Evolutionary conservation across 164 flowering plant species (phyloP).

Genomic region (Vitis rotundifolia): DNA sequence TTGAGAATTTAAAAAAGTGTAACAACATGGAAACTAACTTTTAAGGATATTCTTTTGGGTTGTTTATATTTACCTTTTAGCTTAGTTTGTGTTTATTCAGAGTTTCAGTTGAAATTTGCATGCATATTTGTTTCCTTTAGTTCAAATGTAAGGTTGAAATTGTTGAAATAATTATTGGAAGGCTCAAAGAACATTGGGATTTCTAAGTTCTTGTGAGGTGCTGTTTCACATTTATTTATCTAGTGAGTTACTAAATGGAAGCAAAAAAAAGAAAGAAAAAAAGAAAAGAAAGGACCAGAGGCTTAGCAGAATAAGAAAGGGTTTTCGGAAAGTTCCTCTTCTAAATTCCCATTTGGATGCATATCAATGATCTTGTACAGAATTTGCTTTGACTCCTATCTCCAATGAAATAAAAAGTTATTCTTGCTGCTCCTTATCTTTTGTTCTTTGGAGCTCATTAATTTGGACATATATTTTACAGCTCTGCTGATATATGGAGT

Average conservation of each 20-base stretch:
- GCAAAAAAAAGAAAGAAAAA: no score
- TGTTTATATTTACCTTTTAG: neutral
- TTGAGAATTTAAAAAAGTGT: no score
- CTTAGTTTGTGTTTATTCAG: neutral
- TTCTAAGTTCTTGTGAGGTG: neutral
- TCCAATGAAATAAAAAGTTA: neutral
- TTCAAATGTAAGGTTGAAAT: neutral
- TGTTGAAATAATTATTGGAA: neutral
- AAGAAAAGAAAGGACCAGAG: neutral
- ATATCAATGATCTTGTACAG: neutral
- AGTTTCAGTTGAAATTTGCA: neutral
- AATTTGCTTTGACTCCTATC: no score
- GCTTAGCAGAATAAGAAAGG: neutral
- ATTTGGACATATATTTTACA: slow-evolving; percentile 23
- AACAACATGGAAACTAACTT: neutral
- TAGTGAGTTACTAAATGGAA: no score
- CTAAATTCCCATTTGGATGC: neutral
- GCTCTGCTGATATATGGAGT: slow-evolving; percentile 99
- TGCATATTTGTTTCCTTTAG: neutral
- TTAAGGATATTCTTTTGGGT: neutral
- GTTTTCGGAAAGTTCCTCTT: neutral
- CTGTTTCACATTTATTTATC: neutral
- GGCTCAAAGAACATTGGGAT: no score
- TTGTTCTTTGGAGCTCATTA: slow-evolving; percentile 8
- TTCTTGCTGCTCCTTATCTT: neutral